Evolutionary conservation across 768 basidiomycete genomes (phyloP), one percentile per base, ranked within the genome.

Genomic region (Lepiota brunneoincarnata): DNA sequence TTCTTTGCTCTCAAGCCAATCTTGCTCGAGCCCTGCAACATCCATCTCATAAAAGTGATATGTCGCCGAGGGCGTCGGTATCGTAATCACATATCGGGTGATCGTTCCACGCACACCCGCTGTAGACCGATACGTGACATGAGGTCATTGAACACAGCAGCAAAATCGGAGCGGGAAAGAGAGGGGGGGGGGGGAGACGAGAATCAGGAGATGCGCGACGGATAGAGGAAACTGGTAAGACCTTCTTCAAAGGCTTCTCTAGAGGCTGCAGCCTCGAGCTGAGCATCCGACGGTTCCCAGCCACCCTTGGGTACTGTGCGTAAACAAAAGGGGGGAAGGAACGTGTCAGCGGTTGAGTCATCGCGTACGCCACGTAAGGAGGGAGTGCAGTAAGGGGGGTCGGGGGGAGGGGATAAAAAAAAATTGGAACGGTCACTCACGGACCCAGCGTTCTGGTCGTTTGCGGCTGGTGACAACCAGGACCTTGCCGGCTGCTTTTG

Each of bases 201-300:
- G 72, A 72, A 82, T 87, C 78, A 87, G 83, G 84, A 82, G 79
- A 72, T 80, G 79, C 76, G 78, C 76, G 80, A 86, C 81, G 79
- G 75, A 54, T 71, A 84, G 76, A 84, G 78, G 84, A 80, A 80
- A 86, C 82, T 76, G 83, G 83, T 84, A 84, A 84, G 89, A 93
- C 91, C 91, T 93, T 93, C 91, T 89, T 93, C 91, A 71, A 88
- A 78, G 74, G 91, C 91, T 84, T 93, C 91, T 71, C 91, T 82
- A 65, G 83, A 87, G 75, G 91, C 91, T 68, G 91, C 91, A 75
- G 83, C 86, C 78, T 92, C 90, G 64, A 93, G 75, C 70, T 76
- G 78, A 63, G 79, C 84, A 80, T 93, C 91, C 54, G 86, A 78
- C 61, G 83, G 75, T 72, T 93, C 91, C 86, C 86, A 93, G 67